A percentile compares a stretch with the other conserved stretches of the same genome.
Conservation (phyloP, 192 early-diverging fungal species). For the Rhizophagus sp. region DNA sequence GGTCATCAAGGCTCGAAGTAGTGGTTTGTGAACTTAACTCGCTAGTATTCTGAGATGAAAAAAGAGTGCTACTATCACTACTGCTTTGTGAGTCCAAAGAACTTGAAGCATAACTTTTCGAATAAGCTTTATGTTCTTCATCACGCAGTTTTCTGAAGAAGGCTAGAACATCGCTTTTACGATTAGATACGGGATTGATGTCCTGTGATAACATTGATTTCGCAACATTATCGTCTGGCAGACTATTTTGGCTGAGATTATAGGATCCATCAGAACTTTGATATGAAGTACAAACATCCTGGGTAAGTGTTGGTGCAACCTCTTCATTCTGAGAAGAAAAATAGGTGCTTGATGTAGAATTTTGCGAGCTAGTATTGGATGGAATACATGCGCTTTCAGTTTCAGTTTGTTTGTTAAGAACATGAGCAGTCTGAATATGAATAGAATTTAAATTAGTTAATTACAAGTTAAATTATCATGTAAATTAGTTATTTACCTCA, state of each 20-base stretch:
- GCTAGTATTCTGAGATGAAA: background rate
- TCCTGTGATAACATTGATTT: background rate
- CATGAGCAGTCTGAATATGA: background rate
- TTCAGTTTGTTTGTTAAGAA: too few species aligned
- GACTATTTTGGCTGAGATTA: background rate
- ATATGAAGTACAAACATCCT: background rate
- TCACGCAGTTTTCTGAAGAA: background rate
- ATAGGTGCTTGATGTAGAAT: background rate
- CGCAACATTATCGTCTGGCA: background rate
- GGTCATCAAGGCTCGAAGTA: too few species aligned
- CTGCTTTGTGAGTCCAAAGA: background rate
- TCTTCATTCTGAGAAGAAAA: background rate
- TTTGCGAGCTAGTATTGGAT: background rate
- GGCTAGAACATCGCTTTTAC: background rate
- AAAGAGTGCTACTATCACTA: background rate
- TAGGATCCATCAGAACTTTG: background rate
- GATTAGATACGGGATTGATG: background rate
- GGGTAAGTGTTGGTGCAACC: background rate
- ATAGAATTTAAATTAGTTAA: too few species aligned
- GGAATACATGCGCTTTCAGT: too few species aligned
- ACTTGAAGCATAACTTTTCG: background rate
- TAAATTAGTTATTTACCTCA: background rate
- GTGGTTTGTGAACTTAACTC: too few species aligned
- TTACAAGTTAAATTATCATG: background rate
- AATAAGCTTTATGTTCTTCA: background rate